Base-by-base conservation (phyloP, 768 basidiomycete species). In the Hypholoma sublateritium region DNA sequence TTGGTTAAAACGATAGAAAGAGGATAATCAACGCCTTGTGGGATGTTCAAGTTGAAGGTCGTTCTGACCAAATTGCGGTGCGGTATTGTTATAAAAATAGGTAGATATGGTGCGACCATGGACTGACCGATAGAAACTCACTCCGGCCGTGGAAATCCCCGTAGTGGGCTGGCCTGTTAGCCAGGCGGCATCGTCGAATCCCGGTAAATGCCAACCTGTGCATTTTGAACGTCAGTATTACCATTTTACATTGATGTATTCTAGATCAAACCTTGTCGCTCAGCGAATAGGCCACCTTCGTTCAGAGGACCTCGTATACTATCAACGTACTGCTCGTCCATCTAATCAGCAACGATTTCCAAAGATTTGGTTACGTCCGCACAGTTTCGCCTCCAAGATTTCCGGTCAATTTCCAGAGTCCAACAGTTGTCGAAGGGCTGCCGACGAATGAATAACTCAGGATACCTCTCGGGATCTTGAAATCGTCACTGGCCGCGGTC, bases 121-220 rank as follows among this genome's bases (percentile, higher is more conserved):
- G 19, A 13, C 44, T 42, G 59, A 76, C 79, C 79, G 75, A 59
- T 77, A 82, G 67, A 83, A 81, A 50, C 67, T 69, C 35, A 81
- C 79, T 21, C 82, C 82, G 6, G 79, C 74, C 7, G 69, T 59
- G 5, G 72, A 66, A 36, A 76, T 73, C 25, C 79, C 80, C 1
- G 58, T 63, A 8, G 73, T 79, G 0, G 81, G 80, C 11, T 70
- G 72, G 3, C 77, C 72, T 25, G 59, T 52, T 11, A 69, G 62
- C 84, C 84, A 85, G 0, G 56, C 58, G 11, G 72, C 67, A 53
- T 83, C 81, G 43, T 82, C 69, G 66, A 81, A 82, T 28, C 72
- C 77, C 19, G 84, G 84, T n/a, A 85, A 72, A 62, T 86, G 84
- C 79, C 81, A 84, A 35, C 83, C 76, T 76, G 36, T 28, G 35